These are phyloP conservation scores for Leptographium galeiforme DNA, from an alignment of 2,329 filamentous ascomycete genomes.

Conservation along the genomic window DNA sequence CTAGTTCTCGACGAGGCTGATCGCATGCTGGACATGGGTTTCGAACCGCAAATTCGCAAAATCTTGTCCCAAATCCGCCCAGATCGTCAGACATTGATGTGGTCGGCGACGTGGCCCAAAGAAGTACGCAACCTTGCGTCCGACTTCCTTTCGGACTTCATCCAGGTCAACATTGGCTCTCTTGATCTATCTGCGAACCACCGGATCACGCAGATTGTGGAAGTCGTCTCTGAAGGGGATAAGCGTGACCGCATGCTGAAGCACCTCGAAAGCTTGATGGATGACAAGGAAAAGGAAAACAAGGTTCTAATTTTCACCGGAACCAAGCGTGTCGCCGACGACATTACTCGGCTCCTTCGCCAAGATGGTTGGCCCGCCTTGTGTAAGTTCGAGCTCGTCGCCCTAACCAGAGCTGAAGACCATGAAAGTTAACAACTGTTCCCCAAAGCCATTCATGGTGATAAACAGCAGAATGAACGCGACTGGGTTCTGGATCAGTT, in stretches of 20 bases:
- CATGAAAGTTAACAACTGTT: neutral
- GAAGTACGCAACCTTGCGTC: constrained; percentile 85
- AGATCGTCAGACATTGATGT: constrained; percentile 98
- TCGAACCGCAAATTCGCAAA: constrained; percentile 98
- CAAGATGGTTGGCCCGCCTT: constrained; percentile 97
- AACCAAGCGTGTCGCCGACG: constrained; percentile 90
- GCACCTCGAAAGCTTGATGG: constrained; percentile 96
- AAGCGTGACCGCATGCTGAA: constrained; percentile 97
- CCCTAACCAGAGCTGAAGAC: neutral
- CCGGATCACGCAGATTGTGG: constrained; percentile 93
- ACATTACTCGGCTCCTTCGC: constrained; percentile 92
- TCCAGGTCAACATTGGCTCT: constrained; percentile 97
- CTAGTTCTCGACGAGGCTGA: constrained; percentile 97
- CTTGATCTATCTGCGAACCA: constrained; percentile 94
- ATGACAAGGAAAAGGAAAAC: constrained; percentile 83
- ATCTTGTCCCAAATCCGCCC: constrained; percentile 96
- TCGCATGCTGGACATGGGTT: constrained; percentile 99
- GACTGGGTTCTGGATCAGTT: constrained; percentile 99
- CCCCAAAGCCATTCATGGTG: constrained; percentile 64
- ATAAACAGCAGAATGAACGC: constrained; percentile 99
- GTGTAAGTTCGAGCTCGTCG: constrained; percentile 44
- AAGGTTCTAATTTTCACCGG: constrained; percentile 93
- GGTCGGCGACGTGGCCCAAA: constrained; percentile 99
- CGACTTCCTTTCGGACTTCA: constrained; percentile 90
- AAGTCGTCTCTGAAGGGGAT: constrained; percentile 91